phyloP scores from a whole-genome alignment of 805 yeast species.

The Nakazawaea siamensis region DNA sequence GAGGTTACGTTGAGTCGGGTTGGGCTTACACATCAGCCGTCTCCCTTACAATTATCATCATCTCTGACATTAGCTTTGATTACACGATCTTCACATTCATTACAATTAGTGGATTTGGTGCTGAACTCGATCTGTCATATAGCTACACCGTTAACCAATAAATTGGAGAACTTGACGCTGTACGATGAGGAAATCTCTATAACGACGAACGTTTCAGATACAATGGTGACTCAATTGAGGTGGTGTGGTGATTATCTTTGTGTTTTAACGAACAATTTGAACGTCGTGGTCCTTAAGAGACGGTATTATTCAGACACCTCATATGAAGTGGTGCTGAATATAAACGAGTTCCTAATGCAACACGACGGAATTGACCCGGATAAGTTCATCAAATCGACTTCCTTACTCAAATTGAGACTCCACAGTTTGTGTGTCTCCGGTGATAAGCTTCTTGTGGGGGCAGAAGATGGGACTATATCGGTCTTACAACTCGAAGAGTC shows the following conservation, averaged over 20 bases:
- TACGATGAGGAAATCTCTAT: slow-evolving; percentile 5
- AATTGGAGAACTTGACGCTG: slow-evolving; percentile 6
- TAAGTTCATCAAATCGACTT: slow-evolving; percentile 11
- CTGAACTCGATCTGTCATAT: neutral
- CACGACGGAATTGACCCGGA: slow-evolving; percentile 10
- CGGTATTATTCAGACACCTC: slow-evolving; percentile 7
- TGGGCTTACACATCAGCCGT: slow-evolving; percentile 3
- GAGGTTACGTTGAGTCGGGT: slow-evolving; percentile 8
- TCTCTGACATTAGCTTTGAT: slow-evolving; percentile 5
- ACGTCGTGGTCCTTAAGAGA: slow-evolving; percentile 13
- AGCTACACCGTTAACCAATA: neutral
- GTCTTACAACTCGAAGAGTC: slow-evolving; percentile 1
- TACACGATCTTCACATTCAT: slow-evolving; percentile 1
- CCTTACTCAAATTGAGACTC: slow-evolving; percentile 15
- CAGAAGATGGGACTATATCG: slow-evolving; percentile 5
- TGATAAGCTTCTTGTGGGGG: slow-evolving; percentile 2
- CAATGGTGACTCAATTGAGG: slow-evolving; percentile 1
- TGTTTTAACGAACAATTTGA: slow-evolving; percentile 15
- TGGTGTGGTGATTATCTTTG: slow-evolving; percentile 7
- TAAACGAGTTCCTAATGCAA: slow-evolving; percentile 11
- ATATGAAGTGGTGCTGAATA: slow-evolving; percentile 14
- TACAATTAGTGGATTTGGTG: slow-evolving; percentile 5
- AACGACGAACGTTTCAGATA: slow-evolving; percentile 2
- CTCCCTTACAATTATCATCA: slow-evolving; percentile 7
- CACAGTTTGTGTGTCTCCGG: slow-evolving; percentile 17